Evolutionary conservation across 78 protist species (phyloP).

Genomic region (Creolimax fragrantissima): DNA sequence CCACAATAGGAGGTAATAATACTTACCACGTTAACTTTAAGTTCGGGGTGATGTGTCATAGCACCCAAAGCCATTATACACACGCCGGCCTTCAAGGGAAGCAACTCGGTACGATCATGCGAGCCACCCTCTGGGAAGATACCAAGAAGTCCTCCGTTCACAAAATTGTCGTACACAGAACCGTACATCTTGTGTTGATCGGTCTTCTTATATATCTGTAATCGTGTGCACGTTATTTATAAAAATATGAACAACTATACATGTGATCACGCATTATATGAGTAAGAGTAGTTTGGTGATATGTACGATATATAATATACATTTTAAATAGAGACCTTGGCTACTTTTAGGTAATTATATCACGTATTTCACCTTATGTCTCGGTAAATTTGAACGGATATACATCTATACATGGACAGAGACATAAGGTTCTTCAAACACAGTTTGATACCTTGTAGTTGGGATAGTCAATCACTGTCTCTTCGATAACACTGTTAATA

Average conservation of each 20-base stretch:
- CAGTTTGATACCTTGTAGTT: neutral
- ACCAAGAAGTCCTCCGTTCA: neutral
- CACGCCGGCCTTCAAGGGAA: constrained; percentile 15
- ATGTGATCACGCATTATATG: no score
- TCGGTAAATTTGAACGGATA: no score
- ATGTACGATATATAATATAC: no score
- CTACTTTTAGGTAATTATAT: no score
- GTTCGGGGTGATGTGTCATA: neutral
- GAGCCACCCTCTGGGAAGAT: constrained; percentile 21
- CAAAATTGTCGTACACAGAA: neutral
- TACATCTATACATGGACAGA: no score
- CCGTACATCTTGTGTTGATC: neutral
- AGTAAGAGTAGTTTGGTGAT: no score
- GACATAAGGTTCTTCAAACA: no score
- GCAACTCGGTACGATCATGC: neutral
- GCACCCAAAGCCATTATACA: constrained; percentile 9
- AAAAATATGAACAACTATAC: no score
- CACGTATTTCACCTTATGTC: no score
- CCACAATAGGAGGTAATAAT: no score
- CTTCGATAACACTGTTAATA: neutral
- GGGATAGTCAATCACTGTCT: neutral
- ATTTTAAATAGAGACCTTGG: no score
- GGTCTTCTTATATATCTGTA: neutral
- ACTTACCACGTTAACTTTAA: neutral
- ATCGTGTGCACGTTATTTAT: neutral